A percentile compares a stretch with the other conserved stretches of the same genome.
Evolutionary conservation across 352 stramenopile genomes (phyloP).

Genomic region (Blastocystis sp.): DNA sequence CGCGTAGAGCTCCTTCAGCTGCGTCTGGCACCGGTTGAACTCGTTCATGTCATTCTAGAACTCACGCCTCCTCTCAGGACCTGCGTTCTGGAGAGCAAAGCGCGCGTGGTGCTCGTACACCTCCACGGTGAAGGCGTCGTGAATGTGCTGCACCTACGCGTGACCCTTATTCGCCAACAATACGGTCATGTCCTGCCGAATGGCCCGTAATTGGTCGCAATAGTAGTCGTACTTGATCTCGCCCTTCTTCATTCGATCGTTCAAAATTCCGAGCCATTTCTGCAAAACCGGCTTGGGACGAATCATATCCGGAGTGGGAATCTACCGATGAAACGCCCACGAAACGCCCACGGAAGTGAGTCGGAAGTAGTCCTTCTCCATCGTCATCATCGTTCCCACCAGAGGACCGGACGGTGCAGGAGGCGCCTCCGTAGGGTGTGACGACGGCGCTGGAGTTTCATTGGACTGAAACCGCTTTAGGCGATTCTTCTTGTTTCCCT

Average conservation of each 20-base stretch:
- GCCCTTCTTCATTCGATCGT: constrained; percentile 5
- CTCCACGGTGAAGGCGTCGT: constrained; percentile 71
- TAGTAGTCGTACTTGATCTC: constrained; percentile 60
- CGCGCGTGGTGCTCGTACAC: constrained; percentile 69
- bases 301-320: constrained; percentile 58
- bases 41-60: constrained; percentile 84
- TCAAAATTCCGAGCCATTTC: constrained; percentile 36
- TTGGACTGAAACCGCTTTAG: neutral
- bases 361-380: constrained; percentile 67
- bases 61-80: neutral
- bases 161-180: neutral
- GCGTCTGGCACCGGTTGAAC: constrained; percentile 86
- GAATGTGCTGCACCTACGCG: constrained; percentile 76
- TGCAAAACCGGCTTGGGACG: constrained; percentile 36
- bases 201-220: constrained; percentile 94
- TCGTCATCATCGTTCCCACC: constrained; percentile 63
- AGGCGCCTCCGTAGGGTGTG: neutral
- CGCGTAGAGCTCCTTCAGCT: constrained; percentile 72
- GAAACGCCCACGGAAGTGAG: constrained; percentile 38
- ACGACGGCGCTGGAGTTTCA: neutral
- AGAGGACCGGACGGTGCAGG: neutral
- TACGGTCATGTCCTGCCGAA: constrained; percentile 90
- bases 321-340: neutral
- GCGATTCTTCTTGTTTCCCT: neutral
- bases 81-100: constrained; percentile 48